phyloP scores from a whole-genome alignment of 2,329 filamentous ascomycete genomes.

The Balansia obtecta region DNA sequence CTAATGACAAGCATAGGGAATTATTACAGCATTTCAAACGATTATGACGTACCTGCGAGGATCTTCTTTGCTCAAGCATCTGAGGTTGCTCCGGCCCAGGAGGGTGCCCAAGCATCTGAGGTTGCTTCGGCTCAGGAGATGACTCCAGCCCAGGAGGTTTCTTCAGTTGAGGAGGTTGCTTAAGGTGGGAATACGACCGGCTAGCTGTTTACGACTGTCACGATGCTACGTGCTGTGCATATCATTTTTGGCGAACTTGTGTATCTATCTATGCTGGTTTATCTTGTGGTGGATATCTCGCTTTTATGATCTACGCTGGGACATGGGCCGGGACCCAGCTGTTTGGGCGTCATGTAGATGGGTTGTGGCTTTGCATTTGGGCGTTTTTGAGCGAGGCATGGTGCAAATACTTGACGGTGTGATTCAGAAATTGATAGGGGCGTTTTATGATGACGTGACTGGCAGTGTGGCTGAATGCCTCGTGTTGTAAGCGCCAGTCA shows the following conservation, averaged over 20 bases:
- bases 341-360: too few relatives aligned
- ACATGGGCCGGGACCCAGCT: too few relatives aligned
- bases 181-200: neutral
- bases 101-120: slow-evolving; percentile 63
- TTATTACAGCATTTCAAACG: slow-evolving; percentile 82
- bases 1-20: slow-evolving; percentile 51
- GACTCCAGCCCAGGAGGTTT: neutral
- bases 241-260: neutral
- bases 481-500: too few relatives aligned
- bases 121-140: slow-evolving; percentile 12
- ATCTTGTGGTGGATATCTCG: too few relatives aligned
- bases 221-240: neutral
- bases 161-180: neutral
- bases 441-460: too few relatives aligned
- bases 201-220: neutral
- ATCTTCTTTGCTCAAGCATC: slow-evolving; percentile 82
- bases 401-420: too few relatives aligned
- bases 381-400: too few relatives aligned
- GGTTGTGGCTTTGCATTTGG: too few relatives aligned
- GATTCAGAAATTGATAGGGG: too few relatives aligned
- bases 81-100: too few relatives aligned
- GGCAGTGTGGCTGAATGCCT: too few relatives aligned
- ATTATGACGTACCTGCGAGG: slow-evolving; percentile 56
- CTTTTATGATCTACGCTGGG: neutral
- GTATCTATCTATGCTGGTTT: neutral